A percentile compares a stretch with the other conserved stretches of the same genome.
Evolutionary conservation across 2,329 filamentous ascomycete genomes (phyloP).

Genomic region (Fusarium oxysporum): DNA sequence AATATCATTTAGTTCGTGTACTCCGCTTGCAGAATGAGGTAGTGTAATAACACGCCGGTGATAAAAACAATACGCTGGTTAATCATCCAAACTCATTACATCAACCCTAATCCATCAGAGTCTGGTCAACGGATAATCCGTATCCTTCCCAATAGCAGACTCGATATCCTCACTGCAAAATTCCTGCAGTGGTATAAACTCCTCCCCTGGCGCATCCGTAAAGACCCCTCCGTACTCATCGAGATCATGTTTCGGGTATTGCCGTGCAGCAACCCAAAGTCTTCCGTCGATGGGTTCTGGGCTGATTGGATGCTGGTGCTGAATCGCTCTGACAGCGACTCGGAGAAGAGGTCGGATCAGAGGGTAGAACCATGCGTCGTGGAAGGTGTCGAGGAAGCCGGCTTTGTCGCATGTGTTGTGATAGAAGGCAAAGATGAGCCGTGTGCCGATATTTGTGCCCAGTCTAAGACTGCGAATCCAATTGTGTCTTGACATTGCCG

Average conservation of each 20-base stretch:
- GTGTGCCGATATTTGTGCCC: conserved; percentile 40
- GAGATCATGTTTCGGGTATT: conserved; percentile 3
- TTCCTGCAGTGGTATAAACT: conserved; percentile 1
- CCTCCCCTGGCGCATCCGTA: neutral
- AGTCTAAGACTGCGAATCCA: conserved; percentile 33
- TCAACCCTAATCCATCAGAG: conserved; percentile 27
- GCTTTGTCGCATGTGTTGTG: conserved; percentile 43
- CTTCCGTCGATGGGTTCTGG: conserved; percentile 27
- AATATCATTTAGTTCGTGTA: neutral
- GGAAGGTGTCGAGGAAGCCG: conserved; percentile 34
- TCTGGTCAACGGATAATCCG: neutral
- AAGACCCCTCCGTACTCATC: conserved; percentile 31
- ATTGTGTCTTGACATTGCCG: neutral
- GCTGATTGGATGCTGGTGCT: conserved; percentile 14
- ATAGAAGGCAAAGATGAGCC: conserved; percentile 40
- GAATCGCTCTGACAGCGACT: neutral
- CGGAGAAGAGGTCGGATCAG: conserved; percentile 18
- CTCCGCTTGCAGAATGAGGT: neutral
- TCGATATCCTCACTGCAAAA: conserved; percentile 4
- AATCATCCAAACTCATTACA: too few species aligned
- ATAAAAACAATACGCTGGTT: neutral
- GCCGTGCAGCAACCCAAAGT: conserved; percentile 21
- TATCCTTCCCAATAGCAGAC: neutral
- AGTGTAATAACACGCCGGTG: neutral
- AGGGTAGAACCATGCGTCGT: conserved; percentile 38